Evolutionary conservation across 1,139 yeast genomes (phyloP), one percentile per base, ranked within the genome.

Genomic region (Groenewaldozyma auringiensis): DNA sequence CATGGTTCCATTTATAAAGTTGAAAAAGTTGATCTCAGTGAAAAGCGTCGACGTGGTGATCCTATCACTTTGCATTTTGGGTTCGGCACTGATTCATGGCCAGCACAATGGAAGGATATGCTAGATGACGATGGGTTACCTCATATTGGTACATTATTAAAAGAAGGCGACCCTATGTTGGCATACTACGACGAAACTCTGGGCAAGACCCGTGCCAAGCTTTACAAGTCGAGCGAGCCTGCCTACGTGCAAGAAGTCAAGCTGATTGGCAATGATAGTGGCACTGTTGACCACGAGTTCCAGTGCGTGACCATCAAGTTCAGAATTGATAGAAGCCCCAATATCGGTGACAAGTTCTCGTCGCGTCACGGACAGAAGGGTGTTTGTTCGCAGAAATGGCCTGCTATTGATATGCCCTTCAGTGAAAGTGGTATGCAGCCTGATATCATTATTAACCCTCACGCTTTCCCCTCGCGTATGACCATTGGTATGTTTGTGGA

Each of bases 391-490:
- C 84, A 96, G 66, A 92, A 89, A 67, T 92, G 97, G 96, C 98
- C 97, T 21, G 82, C 87, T 44, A 74, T 85, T 53, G 98, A 92
- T 64, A 82, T 92, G 95, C 99, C 99, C 50, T 92, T 92, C 70
- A 79, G 88, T 53, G 98, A 92, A 69, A 72, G 84, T 33, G 98
- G 98, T 60, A 89, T 92, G 52, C 96, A 86, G 65, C 98, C 98
- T 1, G 98, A 92, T 69, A 86, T 92, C 56, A 92, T 92, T 61
- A 92, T 92, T 61, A 92, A 92, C 64, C 98, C 98, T 2, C 98
- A 92, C 65, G 98, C 97, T 55, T 92, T 92, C 89, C 98, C 98
- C 56, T 89, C 97, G 46, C 94, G 98, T 75, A 92, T 92, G 99
- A 92, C 99, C 21, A 92, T 92, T 67, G 99, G 98, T 72, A 92